Conservation (phyloP, 768 basidiomycete genomes). For the Lactarius quietus region DNA sequence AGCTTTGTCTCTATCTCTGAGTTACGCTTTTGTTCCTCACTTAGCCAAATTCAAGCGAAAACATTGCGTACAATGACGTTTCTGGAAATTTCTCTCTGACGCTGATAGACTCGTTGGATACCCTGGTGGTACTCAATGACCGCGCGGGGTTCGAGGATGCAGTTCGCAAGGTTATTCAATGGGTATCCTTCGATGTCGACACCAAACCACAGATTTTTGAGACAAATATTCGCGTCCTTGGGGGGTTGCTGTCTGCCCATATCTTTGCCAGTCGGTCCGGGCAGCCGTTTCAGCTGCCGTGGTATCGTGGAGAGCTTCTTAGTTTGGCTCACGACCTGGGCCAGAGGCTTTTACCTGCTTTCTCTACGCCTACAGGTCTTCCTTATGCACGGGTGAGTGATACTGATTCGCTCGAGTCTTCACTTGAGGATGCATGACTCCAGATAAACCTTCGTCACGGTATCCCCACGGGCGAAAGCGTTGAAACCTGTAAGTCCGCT, state of each 20-base stretch:
- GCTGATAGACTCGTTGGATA: conserved; percentile 79
- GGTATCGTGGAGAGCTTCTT: conserved; percentile 82
- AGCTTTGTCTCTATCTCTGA: conserved; percentile 31
- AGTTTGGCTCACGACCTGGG: conserved; percentile 85
- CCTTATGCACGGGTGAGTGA: conserved; percentile 79
- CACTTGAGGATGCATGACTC: conserved; percentile 12
- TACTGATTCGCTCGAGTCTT: conserved; percentile 11
- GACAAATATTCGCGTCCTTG: conserved; percentile 90
- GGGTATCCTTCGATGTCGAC: conserved; percentile 89
- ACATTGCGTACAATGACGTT: conserved; percentile 86
- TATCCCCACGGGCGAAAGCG: conserved; percentile 66
- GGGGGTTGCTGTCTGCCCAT: conserved; percentile 84
- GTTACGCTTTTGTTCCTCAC: conserved; percentile 1
- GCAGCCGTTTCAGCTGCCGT: conserved; percentile 71
- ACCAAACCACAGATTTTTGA: conserved; percentile 99
- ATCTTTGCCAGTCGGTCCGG: conserved; percentile 66
- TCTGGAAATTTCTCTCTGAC: conserved; percentile 91
- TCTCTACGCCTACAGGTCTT: conserved; percentile 85
- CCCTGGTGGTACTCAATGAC: conserved; percentile 85
- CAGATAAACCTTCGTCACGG: conserved; percentile 86
- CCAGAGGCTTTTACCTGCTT: conserved; percentile 82
- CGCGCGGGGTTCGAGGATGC: conserved; percentile 77
- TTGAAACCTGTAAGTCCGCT: conserved; percentile 72
- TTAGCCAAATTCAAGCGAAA: conserved; percentile 47
- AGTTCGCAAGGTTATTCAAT: conserved; percentile 73